phyloP scores from a whole-genome alignment of 139 green algal species.

The Coccomyxa sp. region DNA sequence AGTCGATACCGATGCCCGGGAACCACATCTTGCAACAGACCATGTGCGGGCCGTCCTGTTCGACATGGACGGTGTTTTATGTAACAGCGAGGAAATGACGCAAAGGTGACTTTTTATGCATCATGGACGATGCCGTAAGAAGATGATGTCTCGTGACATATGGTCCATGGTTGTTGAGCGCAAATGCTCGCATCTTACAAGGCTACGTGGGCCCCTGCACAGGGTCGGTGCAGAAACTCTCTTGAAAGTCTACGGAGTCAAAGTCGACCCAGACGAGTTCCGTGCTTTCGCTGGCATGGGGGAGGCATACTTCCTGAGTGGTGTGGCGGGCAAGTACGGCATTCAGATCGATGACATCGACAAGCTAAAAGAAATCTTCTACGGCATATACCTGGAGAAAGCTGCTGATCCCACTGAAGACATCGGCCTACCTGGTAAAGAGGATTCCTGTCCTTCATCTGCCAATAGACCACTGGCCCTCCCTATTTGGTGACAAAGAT shows the following conservation, averaged over 20 bases:
- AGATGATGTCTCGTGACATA: background rate
- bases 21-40: background rate
- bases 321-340: slow-evolving; percentile 36
- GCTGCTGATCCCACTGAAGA: background rate
- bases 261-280: slow-evolving; percentile 53
- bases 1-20: no score
- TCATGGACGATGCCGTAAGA: background rate
- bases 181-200: background rate
- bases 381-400: slow-evolving; percentile 57
- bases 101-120: background rate
- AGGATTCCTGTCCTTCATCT: background rate
- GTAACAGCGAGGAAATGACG: slow-evolving; percentile 28
- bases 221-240: slow-evolving; percentile 43
- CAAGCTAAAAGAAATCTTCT: slow-evolving; percentile 54
- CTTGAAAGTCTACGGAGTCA: slow-evolving; percentile 43
- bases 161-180: background rate
- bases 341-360: slow-evolving; percentile 34
- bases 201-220: background rate
- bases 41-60: slow-evolving; percentile 53
- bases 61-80: slow-evolving; percentile 51
- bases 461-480: background rate
- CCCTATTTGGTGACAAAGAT: background rate
- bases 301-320: slow-evolving; percentile 52
- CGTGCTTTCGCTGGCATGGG: slow-evolving; percentile 55
- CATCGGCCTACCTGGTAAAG: slow-evolving; percentile 11